Evolutionary conservation across 1,139 yeast species (phyloP).

Genomic region (Candida tunisiensis): DNA sequence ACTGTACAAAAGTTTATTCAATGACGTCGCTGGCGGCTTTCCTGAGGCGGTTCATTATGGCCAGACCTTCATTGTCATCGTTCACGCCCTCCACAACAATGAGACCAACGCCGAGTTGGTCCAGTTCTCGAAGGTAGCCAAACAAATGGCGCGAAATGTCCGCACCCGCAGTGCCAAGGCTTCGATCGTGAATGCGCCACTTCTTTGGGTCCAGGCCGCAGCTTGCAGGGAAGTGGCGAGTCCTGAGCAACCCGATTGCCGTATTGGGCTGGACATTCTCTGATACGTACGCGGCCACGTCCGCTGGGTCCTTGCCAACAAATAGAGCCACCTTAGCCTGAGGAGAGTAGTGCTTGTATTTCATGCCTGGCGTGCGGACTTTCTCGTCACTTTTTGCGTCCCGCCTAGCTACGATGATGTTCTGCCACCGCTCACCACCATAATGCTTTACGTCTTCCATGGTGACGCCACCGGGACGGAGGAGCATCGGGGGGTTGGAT

Average conservation of each 20-base stretch:
- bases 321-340: conserved; percentile 68
- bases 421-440: conserved; percentile 55
- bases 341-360: conserved; percentile 90
- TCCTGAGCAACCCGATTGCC: neutral
- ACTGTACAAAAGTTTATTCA: neutral
- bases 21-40: conserved; percentile 47
- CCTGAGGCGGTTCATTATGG: conserved; percentile 78
- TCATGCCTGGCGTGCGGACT: conserved; percentile 96
- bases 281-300: neutral
- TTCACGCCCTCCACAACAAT: conserved; percentile 64
- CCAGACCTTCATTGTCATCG: conserved; percentile 66
- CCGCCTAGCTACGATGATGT: conserved; percentile 46
- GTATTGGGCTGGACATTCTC: neutral
- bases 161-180: conserved; percentile 39
- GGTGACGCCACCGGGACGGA: conserved; percentile 89
- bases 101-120: conserved; percentile 40
- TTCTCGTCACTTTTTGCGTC: conserved; percentile 48
- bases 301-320: conserved; percentile 5
- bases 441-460: conserved; percentile 46
- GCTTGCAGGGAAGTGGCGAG: neutral
- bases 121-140: conserved; percentile 53
- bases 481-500: conserved; percentile 63
- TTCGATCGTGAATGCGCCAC: conserved; percentile 14
- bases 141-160: conserved; percentile 66
- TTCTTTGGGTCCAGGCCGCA: no score